phyloP scores from a whole-genome alignment of 148 eudicot genomes.

The Dianthus caryophyllus region DNA sequence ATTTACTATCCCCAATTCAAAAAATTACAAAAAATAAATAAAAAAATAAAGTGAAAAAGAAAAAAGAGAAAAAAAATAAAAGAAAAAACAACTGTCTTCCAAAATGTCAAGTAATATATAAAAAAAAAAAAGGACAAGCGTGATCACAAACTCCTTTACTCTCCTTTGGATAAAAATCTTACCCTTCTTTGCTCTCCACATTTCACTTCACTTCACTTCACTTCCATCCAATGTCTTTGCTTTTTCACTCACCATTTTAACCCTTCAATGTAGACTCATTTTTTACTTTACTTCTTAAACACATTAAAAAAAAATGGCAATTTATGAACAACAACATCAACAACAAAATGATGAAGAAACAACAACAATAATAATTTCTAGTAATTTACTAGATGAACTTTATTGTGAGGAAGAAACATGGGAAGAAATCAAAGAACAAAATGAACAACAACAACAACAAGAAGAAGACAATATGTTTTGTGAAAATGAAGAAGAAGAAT shows the following conservation, averaged over 20 bases:
- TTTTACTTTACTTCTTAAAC: no score
- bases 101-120: slow-evolving; percentile 22
- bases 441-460: background rate
- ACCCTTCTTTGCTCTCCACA: slow-evolving; percentile 17
- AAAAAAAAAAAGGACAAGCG: slow-evolving; percentile 45
- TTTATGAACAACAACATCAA: no score
- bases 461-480: slow-evolving; percentile 25
- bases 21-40: no score
- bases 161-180: slow-evolving; percentile 20
- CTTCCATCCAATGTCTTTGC: slow-evolving; percentile 5
- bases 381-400: slow-evolving; percentile 68
- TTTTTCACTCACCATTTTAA: no score
- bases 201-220: slow-evolving; percentile 12
- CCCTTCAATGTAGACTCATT: no score
- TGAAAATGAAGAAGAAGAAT: slow-evolving; percentile 73
- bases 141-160: slow-evolving; percentile 25
- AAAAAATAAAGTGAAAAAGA: no score
- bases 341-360: no score
- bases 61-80: no score
- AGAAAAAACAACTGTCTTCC: background rate
- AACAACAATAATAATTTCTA: no score
- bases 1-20: no score
- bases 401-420: slow-evolving; percentile 62
- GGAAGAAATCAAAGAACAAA: slow-evolving; percentile 30
- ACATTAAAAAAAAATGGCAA: no score